Conservation (phyloP, 306 rosid genomes). For the Cyamopsis tetragonoloba region DNA sequence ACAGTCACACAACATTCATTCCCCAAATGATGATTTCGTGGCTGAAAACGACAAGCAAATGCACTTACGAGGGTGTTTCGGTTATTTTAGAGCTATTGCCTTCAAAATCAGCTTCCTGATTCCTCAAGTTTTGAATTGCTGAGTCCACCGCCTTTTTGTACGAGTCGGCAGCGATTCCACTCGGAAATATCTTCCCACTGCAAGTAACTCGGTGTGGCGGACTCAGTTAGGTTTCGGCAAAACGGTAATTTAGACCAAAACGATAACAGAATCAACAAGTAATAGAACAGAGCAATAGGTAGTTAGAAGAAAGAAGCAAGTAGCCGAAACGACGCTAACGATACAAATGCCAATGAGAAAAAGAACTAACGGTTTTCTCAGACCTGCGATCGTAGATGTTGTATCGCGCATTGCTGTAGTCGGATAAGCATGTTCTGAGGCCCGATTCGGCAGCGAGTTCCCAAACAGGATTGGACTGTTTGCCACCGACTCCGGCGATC, state of each 20-base stretch:
- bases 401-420: conserved; percentile 86
- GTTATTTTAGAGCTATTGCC: conserved; percentile 10
- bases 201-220: background rate
- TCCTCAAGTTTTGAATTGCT: conserved; percentile 61
- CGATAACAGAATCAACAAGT: too few relatives aligned
- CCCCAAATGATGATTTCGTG: background rate
- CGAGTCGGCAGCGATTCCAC: conserved; percentile 80
- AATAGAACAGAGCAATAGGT: background rate
- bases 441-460: conserved; percentile 66
- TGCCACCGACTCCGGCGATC: conserved; percentile 95
- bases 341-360: background rate
- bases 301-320: background rate
- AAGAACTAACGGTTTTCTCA: background rate
- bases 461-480: conserved; percentile 77
- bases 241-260: background rate
- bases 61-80: conserved; percentile 56
- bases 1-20: background rate
- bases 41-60: conserved; percentile 23
- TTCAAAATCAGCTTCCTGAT: conserved; percentile 36
- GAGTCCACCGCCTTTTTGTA: conserved; percentile 91
- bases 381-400: conserved; percentile 91
- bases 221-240: background rate
- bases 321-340: background rate
- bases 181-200: conserved; percentile 84
- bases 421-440: conserved; percentile 84